These are phyloP conservation scores for Dioscorea cayenensis DNA, from an alignment of 116 monocot genomes.

Conservation along the genomic window DNA sequence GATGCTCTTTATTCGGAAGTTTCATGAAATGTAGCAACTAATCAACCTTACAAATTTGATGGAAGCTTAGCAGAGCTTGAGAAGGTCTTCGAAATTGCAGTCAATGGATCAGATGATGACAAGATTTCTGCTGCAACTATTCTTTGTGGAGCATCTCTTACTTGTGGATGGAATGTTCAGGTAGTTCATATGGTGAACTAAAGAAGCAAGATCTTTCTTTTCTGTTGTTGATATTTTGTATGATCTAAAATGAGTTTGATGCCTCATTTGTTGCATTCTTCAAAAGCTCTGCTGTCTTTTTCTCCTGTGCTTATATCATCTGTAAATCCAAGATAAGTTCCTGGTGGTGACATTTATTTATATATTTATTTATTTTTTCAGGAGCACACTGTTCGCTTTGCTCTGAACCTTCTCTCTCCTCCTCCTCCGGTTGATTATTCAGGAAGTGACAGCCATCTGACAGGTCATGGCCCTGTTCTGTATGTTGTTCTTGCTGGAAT, in stretches of 20 bases:
- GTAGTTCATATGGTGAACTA: constrained; percentile 13
- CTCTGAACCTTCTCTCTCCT: constrained; percentile 82
- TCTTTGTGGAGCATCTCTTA: constrained; percentile 87
- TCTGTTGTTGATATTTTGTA: not conserved
- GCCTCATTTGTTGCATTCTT: not conserved
- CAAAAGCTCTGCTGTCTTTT: not conserved
- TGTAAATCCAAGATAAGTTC: not conserved
- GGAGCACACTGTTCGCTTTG: constrained; percentile 83
- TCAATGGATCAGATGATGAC: constrained; percentile 75
- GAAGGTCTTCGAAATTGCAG: constrained; percentile 74
- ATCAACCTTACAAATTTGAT: constrained; percentile 41
- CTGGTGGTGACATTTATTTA: not conserved
- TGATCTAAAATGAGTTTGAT: not conserved
- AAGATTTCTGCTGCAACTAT: constrained; percentile 77
- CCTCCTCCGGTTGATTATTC: constrained; percentile 65
- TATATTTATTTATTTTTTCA: constrained; percentile 20
- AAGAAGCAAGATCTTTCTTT: not conserved
- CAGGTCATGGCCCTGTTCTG: constrained; percentile 70
- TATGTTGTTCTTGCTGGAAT: constrained; percentile 85
- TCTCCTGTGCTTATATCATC: not conserved
- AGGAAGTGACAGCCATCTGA: constrained; percentile 74
- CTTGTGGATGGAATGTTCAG: constrained; percentile 95
- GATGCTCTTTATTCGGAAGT: too few species aligned
- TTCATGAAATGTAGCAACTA: constrained; percentile 21
- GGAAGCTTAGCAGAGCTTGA: constrained; percentile 95